phyloP scores from a whole-genome alignment of 768 basidiomycete species.

The Russula sp. region DNA sequence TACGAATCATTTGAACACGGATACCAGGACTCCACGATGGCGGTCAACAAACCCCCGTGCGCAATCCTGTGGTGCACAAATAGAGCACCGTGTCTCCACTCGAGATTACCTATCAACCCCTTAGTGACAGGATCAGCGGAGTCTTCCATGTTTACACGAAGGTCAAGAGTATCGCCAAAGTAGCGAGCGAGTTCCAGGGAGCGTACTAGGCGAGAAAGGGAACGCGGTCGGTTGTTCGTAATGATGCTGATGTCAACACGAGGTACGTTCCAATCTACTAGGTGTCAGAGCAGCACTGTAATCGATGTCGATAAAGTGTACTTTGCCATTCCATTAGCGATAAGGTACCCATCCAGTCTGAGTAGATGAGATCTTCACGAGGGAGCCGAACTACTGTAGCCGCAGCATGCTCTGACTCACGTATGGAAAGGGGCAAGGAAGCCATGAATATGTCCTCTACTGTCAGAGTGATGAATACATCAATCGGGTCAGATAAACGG shows the following conservation, averaged over 20 bases:
- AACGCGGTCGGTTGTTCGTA: conserved; percentile 67
- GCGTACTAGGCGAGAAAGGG: conserved; percentile 55
- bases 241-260: conserved; percentile 65
- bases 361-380: conserved; percentile 41
- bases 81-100: conserved; percentile 55
- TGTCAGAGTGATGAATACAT: conserved; percentile 17
- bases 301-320: conserved; percentile 27
- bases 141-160: conserved; percentile 73
- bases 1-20: conserved; percentile 66
- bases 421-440: conserved; percentile 2
- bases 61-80: conserved; percentile 65
- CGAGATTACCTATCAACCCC: conserved; percentile 38
- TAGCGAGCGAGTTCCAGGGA: conserved; percentile 54
- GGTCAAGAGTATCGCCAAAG: conserved; percentile 57
- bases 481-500: conserved; percentile 20
- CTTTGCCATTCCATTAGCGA: conserved; percentile 52
- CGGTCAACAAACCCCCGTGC: conserved; percentile 73
- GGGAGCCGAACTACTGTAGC: conserved; percentile 39
- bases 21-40: conserved; percentile 88
- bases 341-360: conserved; percentile 57
- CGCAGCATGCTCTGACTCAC: conserved; percentile 3
- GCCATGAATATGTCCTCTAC: conserved; percentile 1
- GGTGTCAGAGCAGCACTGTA: conserved; percentile 18
- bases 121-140: conserved; percentile 59
- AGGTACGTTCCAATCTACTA: conserved; percentile 67